A percentile compares a stretch with the other conserved stretches of the same genome.
Evolutionary conservation across 2,329 filamentous ascomycete species (phyloP).

Genomic region (Penicillium sp.): DNA sequence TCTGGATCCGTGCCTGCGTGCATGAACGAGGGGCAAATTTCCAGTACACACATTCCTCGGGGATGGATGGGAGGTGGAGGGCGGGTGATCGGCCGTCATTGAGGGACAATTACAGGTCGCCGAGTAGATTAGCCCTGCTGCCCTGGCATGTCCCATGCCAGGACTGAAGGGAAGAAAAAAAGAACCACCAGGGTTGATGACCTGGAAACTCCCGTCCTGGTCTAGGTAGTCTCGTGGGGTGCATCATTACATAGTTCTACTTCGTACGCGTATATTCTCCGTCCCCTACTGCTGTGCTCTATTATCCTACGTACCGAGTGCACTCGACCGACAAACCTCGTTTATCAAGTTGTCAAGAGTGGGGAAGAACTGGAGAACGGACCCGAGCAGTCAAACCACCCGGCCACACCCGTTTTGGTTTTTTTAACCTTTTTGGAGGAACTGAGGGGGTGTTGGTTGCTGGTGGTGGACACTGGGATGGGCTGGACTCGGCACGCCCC

Average conservation of each 20-base stretch:
- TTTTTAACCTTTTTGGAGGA: background rate
- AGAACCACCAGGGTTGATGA: background rate
- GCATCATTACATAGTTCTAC: background rate
- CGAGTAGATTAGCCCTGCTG: background rate
- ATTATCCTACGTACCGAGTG: background rate
- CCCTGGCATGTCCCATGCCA: constrained; percentile 18
- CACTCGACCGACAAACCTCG: background rate
- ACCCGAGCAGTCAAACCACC: constrained; percentile 8
- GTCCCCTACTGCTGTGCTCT: background rate
- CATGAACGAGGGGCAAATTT: constrained; percentile 27
- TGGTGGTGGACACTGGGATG: background rate
- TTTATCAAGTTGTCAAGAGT: background rate
- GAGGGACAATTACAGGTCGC: constrained; percentile 1
- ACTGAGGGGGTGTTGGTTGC: constrained; percentile 10
- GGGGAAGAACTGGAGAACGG: constrained; percentile 3
- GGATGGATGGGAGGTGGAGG: background rate
- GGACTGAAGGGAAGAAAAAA: background rate
- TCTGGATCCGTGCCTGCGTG: constrained; percentile 22
- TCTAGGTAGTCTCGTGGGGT: background rate
- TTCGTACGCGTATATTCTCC: background rate
- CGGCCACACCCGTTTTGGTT: constrained; percentile 27
- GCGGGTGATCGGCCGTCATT: constrained; percentile 21
- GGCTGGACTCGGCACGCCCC: constrained; percentile 27
- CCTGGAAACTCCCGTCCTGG: background rate
- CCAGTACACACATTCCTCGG: constrained; percentile 20